Evolutionary conservation across 2,329 filamentous ascomycete species (phyloP), one percentile per base, ranked within the genome.

Genomic region (Aschersonia sp.): DNA sequence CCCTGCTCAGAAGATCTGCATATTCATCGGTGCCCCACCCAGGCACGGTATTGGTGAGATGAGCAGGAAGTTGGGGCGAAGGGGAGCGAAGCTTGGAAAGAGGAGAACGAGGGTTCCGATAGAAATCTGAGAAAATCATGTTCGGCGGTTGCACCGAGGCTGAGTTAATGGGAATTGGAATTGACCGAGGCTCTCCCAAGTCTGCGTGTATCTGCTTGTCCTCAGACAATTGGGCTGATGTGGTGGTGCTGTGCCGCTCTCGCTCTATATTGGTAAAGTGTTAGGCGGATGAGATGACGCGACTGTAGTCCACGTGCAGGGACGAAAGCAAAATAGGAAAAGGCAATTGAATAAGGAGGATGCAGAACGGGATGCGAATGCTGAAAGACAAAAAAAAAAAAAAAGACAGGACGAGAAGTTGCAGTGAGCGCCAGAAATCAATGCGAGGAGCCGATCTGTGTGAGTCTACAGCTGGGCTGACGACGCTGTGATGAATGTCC

Each of bases 71-170:
- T 43, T 57, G 59, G 9, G 61, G 56, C 29, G 57, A 56, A 42
- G 60, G 56, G 47, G 66, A 66, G 39, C 74, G 72, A 49, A 77
- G 60, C 57, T 73, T 75, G 50, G 69, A 66, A 47, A 78, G 63
- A 8, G 74, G 72, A 41, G 71, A 71, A 56, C 69, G 72, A 41
- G 73, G 70, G 46, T 69, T 72, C 61, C 72, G 78, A 61, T 78
- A 78, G 46, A 79, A 66, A 56, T 77, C 75, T 50, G 74, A 75
- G 60, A 79, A 78, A 52, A 77, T 68, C 75, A 79, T 79, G 52
- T 50, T 48, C 39, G 49, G 42, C 40, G 44, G 9, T 9, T 42
- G 32, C 11, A 40, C 33, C 5, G 44, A 30, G 37, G 45, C 33
- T 5, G 44, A 30, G 37, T 45, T 29, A 33, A 14, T 22, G 1